A percentile compares a stretch with the other conserved stretches of the same genome.
Evolutionary conservation across 2,329 filamentous ascomycete genomes (phyloP).

Genomic region (Ceratocystis lukuohia): DNA sequence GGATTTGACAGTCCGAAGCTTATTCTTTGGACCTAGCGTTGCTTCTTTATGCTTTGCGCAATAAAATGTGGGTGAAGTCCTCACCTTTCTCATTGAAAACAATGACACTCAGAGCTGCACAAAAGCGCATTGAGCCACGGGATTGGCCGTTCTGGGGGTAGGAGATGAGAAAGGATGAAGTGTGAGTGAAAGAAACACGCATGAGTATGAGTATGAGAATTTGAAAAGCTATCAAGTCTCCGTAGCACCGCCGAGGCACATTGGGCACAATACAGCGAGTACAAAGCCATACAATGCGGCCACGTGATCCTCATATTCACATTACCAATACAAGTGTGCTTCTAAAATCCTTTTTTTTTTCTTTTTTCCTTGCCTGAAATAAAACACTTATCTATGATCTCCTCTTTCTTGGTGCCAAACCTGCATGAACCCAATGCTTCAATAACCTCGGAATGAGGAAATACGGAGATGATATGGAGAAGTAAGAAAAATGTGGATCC

Average conservation of each 20-base stretch:
- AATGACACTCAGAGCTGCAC: background rate
- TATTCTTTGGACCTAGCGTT: background rate
- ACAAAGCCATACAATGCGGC: background rate
- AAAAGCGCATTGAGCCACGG: slow-evolving; percentile 5
- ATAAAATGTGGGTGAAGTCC: background rate
- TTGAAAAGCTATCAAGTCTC: background rate
- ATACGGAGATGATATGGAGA: background rate
- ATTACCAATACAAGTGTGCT: background rate
- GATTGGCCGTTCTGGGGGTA: background rate
- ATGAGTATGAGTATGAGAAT: background rate
- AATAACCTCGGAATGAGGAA: background rate
- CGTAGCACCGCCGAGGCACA: slow-evolving; percentile 3
- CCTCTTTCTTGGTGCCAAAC: background rate
- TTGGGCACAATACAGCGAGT: background rate
- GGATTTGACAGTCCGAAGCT: background rate
- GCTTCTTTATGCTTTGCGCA: background rate
- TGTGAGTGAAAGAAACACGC: background rate
- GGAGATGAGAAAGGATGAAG: background rate
- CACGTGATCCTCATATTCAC: background rate
- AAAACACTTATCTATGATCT: background rate
- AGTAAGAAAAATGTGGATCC: background rate
- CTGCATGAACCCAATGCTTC: slow-evolving; percentile 6
- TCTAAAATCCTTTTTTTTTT: background rate
- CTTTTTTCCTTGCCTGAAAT: no score
- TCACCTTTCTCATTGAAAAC: background rate